Evolutionary conservation across 768 basidiomycete species (phyloP), one percentile per base, ranked within the genome.

Genomic region (Pulveroboletus sp.): DNA sequence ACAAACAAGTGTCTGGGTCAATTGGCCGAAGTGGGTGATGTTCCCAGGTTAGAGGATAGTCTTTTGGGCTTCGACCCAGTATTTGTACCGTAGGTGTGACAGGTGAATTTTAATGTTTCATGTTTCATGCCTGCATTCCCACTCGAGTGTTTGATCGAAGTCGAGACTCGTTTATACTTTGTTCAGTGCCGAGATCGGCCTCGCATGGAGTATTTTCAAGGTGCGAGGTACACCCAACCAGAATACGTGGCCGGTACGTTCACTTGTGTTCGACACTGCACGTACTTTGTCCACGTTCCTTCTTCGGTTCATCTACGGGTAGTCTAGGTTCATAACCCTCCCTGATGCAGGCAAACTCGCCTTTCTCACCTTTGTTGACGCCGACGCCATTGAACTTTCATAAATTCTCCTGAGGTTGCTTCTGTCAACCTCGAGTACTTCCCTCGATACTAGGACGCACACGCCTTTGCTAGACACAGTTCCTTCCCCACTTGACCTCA

Each of bases 201-300:
- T 94, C 6, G 84, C 84, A 0, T 94, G 87, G 81, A 94, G 90
- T 67, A 91, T 97, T 44, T 97, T 95, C 73, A 80, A 81, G 58
- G 68, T 84, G 1, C 72, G 82, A 3, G 94, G 94, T 0, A 90
- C 90, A 2, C 94, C 94, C 0, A 81, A 73, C 2, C 59, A 68
- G 2, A 67, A 78, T 5, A 82, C 65, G 5, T 97, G 94, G 94
- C 92, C 90, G 11, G 94, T 93, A 60, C 50, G 87, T 35, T 37
- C 31, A 20, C 9, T 39, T 17, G 17, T 31, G 16, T 21, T 40
- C 39, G 10, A 10, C 37, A n/a, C 33, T 45, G n/a, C n/a, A n/a
- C n/a, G n/a, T 8, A n/a, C 10, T 16, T 27, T 23, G n/a, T 2
- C 13, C 14, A 12, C 12, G 20, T n/a, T 19, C 3, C n/a, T 9